These are phyloP conservation scores for Agaricus sinodeliciosus DNA, from an alignment of 768 basidiomycete species.

Conservation along the genomic window DNA sequence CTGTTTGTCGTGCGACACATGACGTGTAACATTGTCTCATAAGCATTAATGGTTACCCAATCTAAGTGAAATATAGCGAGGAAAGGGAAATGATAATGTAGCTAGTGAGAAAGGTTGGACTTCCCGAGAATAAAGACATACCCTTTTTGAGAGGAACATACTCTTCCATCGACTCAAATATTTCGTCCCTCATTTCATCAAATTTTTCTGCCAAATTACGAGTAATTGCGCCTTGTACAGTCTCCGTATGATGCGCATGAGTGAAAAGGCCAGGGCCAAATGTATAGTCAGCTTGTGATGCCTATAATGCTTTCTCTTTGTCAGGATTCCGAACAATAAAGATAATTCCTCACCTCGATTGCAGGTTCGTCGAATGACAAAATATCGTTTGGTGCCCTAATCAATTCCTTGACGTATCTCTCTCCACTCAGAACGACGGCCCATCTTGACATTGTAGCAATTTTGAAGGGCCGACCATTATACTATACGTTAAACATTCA, in stretches of 20 bases:
- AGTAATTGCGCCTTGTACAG: slow-evolving; percentile 26
- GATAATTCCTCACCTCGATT: slow-evolving; percentile 23
- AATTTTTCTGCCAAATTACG: slow-evolving; percentile 31
- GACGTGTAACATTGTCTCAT: slow-evolving; percentile 23
- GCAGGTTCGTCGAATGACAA: slow-evolving; percentile 26
- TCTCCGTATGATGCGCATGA: slow-evolving; percentile 24
- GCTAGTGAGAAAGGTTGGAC: not conserved
- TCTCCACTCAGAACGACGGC: no score
- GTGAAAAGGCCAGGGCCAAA: slow-evolving; percentile 24
- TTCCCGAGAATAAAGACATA: slow-evolving; percentile 1
- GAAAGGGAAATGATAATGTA: no score
- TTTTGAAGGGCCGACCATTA: slow-evolving; percentile 17
- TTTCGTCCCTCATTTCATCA: slow-evolving; percentile 38
- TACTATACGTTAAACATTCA: slow-evolving; percentile 12
- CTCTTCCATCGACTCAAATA: slow-evolving; percentile 32
- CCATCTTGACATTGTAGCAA: no score
- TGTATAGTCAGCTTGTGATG: slow-evolving; percentile 29
- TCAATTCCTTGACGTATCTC: slow-evolving; percentile 30
- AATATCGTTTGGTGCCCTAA: slow-evolving; percentile 28
- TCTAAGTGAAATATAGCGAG: slow-evolving; percentile 19
- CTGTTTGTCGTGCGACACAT: slow-evolving; percentile 38
- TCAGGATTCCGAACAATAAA: no score
- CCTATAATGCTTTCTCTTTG: slow-evolving; percentile 17
- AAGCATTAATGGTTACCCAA: slow-evolving; percentile 28
- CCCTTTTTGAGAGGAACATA: slow-evolving; percentile 27